Evolutionary conservation across 352 stramenopile species (phyloP).

Genomic region (Phytophthora idaei): DNA sequence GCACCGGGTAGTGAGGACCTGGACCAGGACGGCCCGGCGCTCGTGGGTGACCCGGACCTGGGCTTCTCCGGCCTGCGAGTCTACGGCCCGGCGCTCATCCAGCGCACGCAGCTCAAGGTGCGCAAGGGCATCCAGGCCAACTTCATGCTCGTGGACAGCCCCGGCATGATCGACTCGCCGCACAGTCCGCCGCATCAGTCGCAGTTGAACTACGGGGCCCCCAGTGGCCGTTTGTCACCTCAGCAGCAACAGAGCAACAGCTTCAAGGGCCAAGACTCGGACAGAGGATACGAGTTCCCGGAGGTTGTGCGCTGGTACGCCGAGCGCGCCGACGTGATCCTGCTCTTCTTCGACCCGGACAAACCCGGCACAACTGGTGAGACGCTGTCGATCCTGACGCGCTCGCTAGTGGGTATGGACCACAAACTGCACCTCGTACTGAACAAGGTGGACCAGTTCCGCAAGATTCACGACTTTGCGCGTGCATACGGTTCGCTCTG

Average conservation of each 20-base stretch:
- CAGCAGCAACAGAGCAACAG: conserved; percentile 39
- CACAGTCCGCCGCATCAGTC: conserved; percentile 63
- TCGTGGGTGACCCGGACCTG: conserved; percentile 97
- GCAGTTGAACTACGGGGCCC: conserved; percentile 51
- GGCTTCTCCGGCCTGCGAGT: conserved; percentile 95
- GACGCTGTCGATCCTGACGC: conserved; percentile 97
- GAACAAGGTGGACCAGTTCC: conserved; percentile 99
- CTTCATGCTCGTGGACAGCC: conserved; percentile 99
- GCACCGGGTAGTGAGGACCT: conserved; percentile 95
- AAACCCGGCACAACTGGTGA: conserved; percentile 99
- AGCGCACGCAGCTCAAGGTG: conserved; percentile 99
- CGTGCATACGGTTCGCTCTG: conserved; percentile 98
- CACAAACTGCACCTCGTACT: conserved; percentile 99
- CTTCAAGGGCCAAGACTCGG: conserved; percentile 54
- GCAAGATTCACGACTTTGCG: conserved; percentile 99
- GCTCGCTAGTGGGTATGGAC: conserved; percentile 97
- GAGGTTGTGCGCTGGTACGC: conserved; percentile 98
- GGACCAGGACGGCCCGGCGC: conserved; percentile 95
- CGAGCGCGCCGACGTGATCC: conserved; percentile 98
- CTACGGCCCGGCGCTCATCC: conserved; percentile 97
- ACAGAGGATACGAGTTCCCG: conserved; percentile 98
- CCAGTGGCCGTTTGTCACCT: conserved; percentile 37
- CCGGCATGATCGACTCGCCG: conserved; percentile 99
- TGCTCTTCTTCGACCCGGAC: conserved; percentile 99
- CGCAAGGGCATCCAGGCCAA: conserved; percentile 92